Evolutionary conservation across 2,329 filamentous ascomycete genomes (phyloP).

Genomic region (Arthrobotrys pseudoclavata): DNA sequence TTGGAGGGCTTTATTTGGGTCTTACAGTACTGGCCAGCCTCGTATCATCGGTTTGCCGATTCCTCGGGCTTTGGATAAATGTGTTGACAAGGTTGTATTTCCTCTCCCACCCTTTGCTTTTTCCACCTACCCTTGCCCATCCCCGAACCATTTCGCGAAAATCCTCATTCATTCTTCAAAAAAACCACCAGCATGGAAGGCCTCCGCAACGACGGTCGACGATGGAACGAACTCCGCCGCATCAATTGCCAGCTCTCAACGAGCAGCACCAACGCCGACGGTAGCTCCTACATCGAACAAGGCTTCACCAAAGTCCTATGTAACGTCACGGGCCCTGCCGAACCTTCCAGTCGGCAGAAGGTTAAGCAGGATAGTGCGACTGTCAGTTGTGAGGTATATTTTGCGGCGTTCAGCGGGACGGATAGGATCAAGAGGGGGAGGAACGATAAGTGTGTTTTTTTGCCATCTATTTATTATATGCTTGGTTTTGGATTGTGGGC

Average conservation of each 20-base stretch:
- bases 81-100: neutral
- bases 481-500: neutral
- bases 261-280: conserved; percentile 86
- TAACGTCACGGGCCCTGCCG: conserved; percentile 86
- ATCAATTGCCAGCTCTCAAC: conserved; percentile 91
- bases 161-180: conserved; percentile 24
- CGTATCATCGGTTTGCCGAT: too few relatives aligned
- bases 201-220: conserved; percentile 75
- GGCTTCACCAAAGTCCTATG: conserved; percentile 98
- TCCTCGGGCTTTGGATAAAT: too few relatives aligned
- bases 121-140: neutral
- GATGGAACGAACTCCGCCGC: conserved; percentile 96
- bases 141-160: conserved; percentile 9
- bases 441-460: conserved; percentile 78
- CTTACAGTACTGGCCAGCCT: too few relatives aligned
- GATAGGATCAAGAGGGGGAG: conserved; percentile 83
- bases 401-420: conserved; percentile 88
- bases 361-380: conserved; percentile 72
- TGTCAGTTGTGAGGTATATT: conserved; percentile 83
- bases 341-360: conserved; percentile 72
- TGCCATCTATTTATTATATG: conserved; percentile 53
- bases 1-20: too few relatives aligned
- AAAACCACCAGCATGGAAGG: conserved; percentile 61
- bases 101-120: neutral
- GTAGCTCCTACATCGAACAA: conserved; percentile 94